Evolutionary conservation across 768 basidiomycete genomes (phyloP).

Genomic region (Kwoniella dendrophila): DNA sequence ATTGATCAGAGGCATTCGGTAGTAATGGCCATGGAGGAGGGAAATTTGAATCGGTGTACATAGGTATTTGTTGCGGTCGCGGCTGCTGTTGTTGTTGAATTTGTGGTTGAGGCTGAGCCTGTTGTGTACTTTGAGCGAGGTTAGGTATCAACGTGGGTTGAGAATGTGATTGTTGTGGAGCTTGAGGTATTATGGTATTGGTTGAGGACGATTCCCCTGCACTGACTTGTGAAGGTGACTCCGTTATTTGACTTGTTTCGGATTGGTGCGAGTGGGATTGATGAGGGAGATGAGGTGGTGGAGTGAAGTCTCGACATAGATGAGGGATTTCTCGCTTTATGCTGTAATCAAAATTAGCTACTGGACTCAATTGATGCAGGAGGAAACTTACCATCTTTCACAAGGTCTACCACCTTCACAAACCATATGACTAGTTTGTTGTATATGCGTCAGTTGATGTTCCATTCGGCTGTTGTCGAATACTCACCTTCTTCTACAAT

Average conservation of each 20-base stretch:
- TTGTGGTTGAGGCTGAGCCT: slow-evolving; percentile 26
- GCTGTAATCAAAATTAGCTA: slow-evolving; percentile 58
- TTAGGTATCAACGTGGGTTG: slow-evolving; percentile 8
- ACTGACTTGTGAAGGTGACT: slow-evolving; percentile 12
- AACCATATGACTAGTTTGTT: slow-evolving; percentile 56
- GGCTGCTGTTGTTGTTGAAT: slow-evolving; percentile 16
- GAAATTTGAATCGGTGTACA: slow-evolving; percentile 45
- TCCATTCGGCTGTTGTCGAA: neutral
- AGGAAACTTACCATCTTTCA: slow-evolving; percentile 76
- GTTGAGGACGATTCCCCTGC: neutral
- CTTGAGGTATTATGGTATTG: neutral
- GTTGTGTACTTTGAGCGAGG: too few species aligned
- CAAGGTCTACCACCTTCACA: slow-evolving; percentile 65
- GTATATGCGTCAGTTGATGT: slow-evolving; percentile 21
- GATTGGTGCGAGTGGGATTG: slow-evolving; percentile 19
- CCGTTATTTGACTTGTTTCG: slow-evolving; percentile 5
- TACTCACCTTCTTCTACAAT: slow-evolving; percentile 74
- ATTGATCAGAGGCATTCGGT: slow-evolving; percentile 24
- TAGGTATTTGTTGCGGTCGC: slow-evolving; percentile 13
- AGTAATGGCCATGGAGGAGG: slow-evolving; percentile 51
- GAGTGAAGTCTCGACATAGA: slow-evolving; percentile 80
- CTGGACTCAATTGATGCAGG: slow-evolving; percentile 17
- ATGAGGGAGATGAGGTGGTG: slow-evolving; percentile 26
- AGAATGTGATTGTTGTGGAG: slow-evolving; percentile 5
- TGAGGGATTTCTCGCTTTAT: slow-evolving; percentile 97